A percentile compares a stretch with the other conserved stretches of the same genome.
phyloP scores from a whole-genome alignment of 2,329 filamentous ascomycete genomes.

The Botrytis cinerea region DNA sequence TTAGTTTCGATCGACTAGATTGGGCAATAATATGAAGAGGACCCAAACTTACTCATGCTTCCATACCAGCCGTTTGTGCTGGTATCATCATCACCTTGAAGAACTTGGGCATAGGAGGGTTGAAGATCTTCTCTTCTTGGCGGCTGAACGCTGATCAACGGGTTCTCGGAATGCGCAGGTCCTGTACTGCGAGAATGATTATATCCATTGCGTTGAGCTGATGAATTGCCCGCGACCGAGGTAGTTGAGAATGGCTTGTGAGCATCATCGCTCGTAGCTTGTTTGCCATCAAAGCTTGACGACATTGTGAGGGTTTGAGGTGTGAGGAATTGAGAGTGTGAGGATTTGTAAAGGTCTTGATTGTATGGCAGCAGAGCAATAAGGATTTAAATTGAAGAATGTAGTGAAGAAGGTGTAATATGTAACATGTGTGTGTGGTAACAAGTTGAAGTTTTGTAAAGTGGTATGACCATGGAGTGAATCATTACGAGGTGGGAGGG shows the following conservation, averaged over 20 bases:
- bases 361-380: neutral
- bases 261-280: neutral
- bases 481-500: neutral
- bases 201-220: slow-evolving; percentile 27
- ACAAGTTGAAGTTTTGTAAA: neutral
- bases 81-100: slow-evolving; percentile 65
- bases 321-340: too few relatives aligned
- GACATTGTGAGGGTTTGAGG: slow-evolving; percentile 1
- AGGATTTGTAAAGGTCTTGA: neutral
- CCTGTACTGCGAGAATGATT: slow-evolving; percentile 26
- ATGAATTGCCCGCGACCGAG: neutral
- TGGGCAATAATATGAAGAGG: neutral
- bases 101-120: slow-evolving; percentile 65
- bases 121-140: slow-evolving; percentile 81
- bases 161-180: slow-evolving; percentile 39
- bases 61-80: slow-evolving; percentile 86
- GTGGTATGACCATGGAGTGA: neutral
- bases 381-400: neutral
- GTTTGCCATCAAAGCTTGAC: slow-evolving; percentile 13
- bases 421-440: neutral
- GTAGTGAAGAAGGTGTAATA: neutral
- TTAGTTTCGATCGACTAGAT: neutral
- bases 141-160: slow-evolving; percentile 72
- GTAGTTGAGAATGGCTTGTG: slow-evolving; percentile 6
- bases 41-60: slow-evolving; percentile 65